These are phyloP conservation scores for Daldinia decipiens DNA, from an alignment of 495 filamentous ascomycete species.

Conservation along the genomic window DNA sequence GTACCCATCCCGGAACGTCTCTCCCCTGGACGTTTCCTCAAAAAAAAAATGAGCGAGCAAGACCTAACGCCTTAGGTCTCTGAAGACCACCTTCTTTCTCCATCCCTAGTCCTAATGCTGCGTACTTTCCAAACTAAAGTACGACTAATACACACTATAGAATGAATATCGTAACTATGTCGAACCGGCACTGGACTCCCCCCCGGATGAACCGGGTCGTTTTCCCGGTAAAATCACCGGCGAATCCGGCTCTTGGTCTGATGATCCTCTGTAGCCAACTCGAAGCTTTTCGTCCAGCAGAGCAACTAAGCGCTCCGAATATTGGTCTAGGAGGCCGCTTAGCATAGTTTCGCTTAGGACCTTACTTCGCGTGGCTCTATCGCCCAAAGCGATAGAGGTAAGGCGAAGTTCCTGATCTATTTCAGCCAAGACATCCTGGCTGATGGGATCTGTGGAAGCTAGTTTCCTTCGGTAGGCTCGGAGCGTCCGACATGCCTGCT, in stretches of 20 bases:
- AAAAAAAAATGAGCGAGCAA: conserved; percentile 17
- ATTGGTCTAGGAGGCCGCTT: conserved; percentile 73
- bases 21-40: conserved; percentile 18
- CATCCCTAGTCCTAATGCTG: conserved; percentile 3
- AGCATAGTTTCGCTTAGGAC: conserved; percentile 68
- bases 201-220: conserved; percentile 44
- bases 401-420: conserved; percentile 82
- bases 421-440: conserved; percentile 72
- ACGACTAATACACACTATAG: conserved; percentile 36
- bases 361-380: conserved; percentile 63
- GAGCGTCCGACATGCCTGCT: conserved; percentile 81
- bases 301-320: conserved; percentile 73
- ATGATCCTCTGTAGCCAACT: conserved; percentile 46
- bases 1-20: conserved; percentile 13
- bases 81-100: conserved; percentile 14
- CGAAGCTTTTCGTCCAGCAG: conserved; percentile 77
- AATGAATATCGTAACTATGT: conserved; percentile 39
- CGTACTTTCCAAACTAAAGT: conserved; percentile 22
- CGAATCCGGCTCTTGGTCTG: conserved; percentile 46
- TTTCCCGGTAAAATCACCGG: conserved; percentile 42
- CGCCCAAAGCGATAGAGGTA: conserved; percentile 74
- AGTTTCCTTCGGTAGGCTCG: conserved; percentile 87
- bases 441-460: conserved; percentile 68
- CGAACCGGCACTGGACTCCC: conserved; percentile 41
- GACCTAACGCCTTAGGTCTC: conserved; percentile 27